These are phyloP conservation scores for Colletotrichum lupini DNA, from an alignment of 2,329 filamentous ascomycete genomes.

Conservation along the genomic window DNA sequence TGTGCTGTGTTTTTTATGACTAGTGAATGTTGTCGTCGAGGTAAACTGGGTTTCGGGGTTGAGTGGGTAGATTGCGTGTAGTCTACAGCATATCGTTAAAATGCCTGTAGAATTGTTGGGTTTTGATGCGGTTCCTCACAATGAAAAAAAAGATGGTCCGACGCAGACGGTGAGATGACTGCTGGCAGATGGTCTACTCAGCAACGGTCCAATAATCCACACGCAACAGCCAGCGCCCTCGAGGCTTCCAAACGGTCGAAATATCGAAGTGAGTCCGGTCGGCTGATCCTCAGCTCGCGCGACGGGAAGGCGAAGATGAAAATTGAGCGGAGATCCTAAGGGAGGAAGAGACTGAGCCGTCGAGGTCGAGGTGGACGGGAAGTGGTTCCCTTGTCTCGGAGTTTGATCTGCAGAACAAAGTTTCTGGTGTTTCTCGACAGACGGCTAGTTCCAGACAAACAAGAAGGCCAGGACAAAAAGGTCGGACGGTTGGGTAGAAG, in stretches of 20 bases:
- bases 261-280: constrained; percentile 18
- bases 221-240: constrained; percentile 10
- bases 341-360: constrained; percentile 17
- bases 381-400: constrained; percentile 34
- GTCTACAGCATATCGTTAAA: constrained; percentile 28
- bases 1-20: not conserved
- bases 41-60: not conserved
- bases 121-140: not conserved
- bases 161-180: not conserved
- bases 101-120: not conserved
- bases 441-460: not conserved
- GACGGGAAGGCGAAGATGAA: constrained; percentile 27
- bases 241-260: constrained; percentile 11
- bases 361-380: constrained; percentile 21
- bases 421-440: constrained; percentile 36
- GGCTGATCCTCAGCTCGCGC: constrained; percentile 4
- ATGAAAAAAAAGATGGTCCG: not conserved
- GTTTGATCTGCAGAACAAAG: constrained; percentile 41
- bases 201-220: not conserved
- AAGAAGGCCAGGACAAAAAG: constrained; percentile 40
- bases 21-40: constrained; percentile 3
- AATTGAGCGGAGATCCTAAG: constrained; percentile 18
- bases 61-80: constrained; percentile 6
- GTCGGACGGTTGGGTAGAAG: constrained; percentile 9
- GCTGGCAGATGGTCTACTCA: not conserved